Base-by-base conservation (phyloP, 495 filamentous ascomycete species). In the Aspergillus indologenus region DNA sequence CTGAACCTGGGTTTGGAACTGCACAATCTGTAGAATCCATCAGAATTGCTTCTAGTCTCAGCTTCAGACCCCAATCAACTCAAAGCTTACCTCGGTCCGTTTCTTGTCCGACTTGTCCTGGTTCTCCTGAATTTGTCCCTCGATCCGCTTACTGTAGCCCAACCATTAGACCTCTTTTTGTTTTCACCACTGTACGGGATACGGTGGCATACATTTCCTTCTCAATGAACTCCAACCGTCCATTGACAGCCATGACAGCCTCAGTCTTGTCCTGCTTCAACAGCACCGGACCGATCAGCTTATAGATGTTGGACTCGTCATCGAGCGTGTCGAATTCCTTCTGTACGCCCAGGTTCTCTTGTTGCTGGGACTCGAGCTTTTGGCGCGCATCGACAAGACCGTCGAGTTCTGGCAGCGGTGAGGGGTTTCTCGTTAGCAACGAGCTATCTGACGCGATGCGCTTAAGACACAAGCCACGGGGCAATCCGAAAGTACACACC, bases 241-340 rank as follows among this genome's bases (percentile, higher is more conserved):
- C 88, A 60, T 92, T 89, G 29, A 98, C 95, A 6, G 91, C 90
- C 83, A 90, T 87, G 50, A 87, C 81, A 0, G 95, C 94, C 64
- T 98, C 94, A 3, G 77, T 72, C 66, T 88, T 90, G 14, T 98
- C 94, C 72, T 98, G 95, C 78, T 98, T 97, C 65, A 98, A 73
- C 48, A 99, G 78, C 11, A 98, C 89, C 0, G 94, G 94, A 1
- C 94, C 94, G 53, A 96, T 84, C 40, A 96, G 83, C 72, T 98
- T 98, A 81, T 91, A 99, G 74, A 99, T 95, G 53, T 87, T 90
- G 59, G 93, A 86, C 61, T 87, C 86, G 49, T 90, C 85, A 58
- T 85, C 83, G 57, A 98, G 80, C 56, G 80, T 80, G 29, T 82
- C 74, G 73, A 98, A 97, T 77, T 98, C 94, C 85, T 90, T 90